A percentile compares a stretch with the other conserved stretches of the same genome.
phyloP scores from a whole-genome alignment of 2,329 filamentous ascomycete genomes.

The Sclerotinia trifoliorum region DNA sequence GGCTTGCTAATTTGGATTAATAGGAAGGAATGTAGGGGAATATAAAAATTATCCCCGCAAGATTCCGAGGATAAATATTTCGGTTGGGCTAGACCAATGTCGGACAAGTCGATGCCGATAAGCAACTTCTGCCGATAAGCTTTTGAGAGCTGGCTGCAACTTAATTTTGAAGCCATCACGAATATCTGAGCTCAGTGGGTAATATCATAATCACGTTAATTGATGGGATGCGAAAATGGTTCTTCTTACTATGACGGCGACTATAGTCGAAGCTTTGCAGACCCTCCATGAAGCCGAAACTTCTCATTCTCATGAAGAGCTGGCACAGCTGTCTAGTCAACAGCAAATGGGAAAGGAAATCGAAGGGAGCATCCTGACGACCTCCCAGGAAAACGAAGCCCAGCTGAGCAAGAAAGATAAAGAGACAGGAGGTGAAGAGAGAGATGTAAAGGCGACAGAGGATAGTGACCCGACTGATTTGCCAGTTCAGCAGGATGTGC shows the following conservation, averaged over 20 bases:
- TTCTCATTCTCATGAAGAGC: background rate
- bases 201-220: background rate
- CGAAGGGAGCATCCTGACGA: background rate
- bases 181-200: background rate
- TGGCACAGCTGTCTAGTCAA: background rate
- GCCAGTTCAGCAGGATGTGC: background rate
- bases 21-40: conserved; percentile 9
- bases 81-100: conserved; percentile 31
- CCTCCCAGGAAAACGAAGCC: background rate
- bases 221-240: conserved; percentile 56
- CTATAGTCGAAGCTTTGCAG: conserved; percentile 62
- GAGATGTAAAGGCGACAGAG: background rate
- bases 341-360: background rate
- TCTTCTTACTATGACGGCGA: conserved; percentile 70
- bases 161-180: background rate
- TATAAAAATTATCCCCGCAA: conserved; percentile 27
- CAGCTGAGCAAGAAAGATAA: background rate
- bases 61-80: conserved; percentile 29
- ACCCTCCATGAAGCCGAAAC: conserved; percentile 35
- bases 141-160: conserved; percentile 11
- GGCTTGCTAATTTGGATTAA: conserved; percentile 16
- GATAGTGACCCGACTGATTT: background rate
- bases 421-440: no score
- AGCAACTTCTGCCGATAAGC: conserved; percentile 27
- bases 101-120: conserved; percentile 26